These are phyloP conservation scores for Mercurialis annua DNA, from an alignment of 345 rosid species.

Conservation along the genomic window DNA sequence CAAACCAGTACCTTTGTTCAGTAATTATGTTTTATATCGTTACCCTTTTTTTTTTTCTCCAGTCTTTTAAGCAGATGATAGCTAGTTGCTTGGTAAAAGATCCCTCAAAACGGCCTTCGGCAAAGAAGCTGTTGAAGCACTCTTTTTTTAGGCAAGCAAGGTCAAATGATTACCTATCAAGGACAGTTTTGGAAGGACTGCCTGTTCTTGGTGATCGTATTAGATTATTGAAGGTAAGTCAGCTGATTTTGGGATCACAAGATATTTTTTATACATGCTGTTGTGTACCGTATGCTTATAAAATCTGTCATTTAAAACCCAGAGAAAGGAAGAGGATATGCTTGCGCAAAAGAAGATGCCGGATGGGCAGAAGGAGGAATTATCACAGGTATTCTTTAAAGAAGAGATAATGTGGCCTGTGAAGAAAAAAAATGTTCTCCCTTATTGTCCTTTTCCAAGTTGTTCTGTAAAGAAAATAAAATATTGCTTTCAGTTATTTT, in stretches of 20 bases:
- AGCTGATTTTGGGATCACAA: background rate
- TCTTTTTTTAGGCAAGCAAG: slow-evolving; percentile 97
- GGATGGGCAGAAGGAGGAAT: slow-evolving; percentile 85
- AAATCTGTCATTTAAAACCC: slow-evolving; percentile 24
- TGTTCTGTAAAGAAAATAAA: background rate
- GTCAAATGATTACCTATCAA: slow-evolving; percentile 75
- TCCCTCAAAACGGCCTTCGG: slow-evolving; percentile 91
- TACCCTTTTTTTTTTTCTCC: slow-evolving; percentile 26
- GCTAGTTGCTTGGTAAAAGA: slow-evolving; percentile 99
- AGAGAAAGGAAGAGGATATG: slow-evolving; percentile 99
- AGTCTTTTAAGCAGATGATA: slow-evolving; percentile 99
- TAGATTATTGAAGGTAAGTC: slow-evolving; percentile 71
- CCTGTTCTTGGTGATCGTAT: slow-evolving; percentile 96
- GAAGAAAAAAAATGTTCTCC: background rate
- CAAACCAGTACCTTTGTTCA: slow-evolving; percentile 9
- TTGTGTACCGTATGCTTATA: slow-evolving; percentile 16
- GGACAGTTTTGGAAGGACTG: slow-evolving; percentile 81
- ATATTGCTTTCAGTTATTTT: background rate
- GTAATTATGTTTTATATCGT: background rate
- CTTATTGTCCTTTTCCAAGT: background rate
- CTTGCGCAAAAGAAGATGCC: slow-evolving; percentile 99
- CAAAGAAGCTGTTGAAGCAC: slow-evolving; percentile 76
- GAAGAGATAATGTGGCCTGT: background rate
- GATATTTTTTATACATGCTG: background rate
- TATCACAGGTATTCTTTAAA: slow-evolving; percentile 65